Base-by-base conservation (phyloP, 2,329 filamentous ascomycete genomes). In the Phyllosticta citrichinensis region DNA sequence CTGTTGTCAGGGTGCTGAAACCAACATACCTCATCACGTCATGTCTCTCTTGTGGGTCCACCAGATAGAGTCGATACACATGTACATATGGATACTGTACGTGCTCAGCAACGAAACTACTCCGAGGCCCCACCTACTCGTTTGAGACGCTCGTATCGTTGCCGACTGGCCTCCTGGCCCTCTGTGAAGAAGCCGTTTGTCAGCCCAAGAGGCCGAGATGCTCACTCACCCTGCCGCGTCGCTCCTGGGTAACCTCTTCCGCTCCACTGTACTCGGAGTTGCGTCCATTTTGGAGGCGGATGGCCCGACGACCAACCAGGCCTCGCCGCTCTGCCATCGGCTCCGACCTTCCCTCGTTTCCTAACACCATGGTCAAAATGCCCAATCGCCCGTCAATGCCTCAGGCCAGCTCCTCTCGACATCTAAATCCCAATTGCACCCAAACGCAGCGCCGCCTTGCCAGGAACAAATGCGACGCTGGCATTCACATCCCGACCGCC, bases 91-190 rank as follows among this genome's bases (percentile, higher is more conserved):
- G 22, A 22, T 22, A 22, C 22, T 2, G 22, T 22, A 22, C 22
- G 22, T 22, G 3, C 22, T 2, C 22, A 27, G 2, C 25, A 27
- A 10, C 27, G 6, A 30, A 22, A 47, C 40, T 14, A 3, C 6
- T 8, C 40, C 56, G 56, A 60, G 53, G 47, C 58, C 58, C 58
- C 58, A 60, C 58, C 56, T 60, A 50, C 58, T 54, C 52, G 40
- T 60, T 60, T 55, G 52, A 53, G 55, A 47, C 40, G 58, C 55
- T 60, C 58, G 33, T 56, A 52, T 60, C 58, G 53, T 53, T 47
- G 27, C 57, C 27, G 57, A 53, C 40, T 47, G 33, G 52, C 57
- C 52, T 52, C 55, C 55, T 52, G 57, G 52, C 57, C 52, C 57
- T 60, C 55, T 52, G 57, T 30, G 52, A 55, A 40, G 57, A 53